Conservation (phyloP, 2,329 filamentous ascomycete genomes). For the Colletotrichum eremochloae region DNA sequence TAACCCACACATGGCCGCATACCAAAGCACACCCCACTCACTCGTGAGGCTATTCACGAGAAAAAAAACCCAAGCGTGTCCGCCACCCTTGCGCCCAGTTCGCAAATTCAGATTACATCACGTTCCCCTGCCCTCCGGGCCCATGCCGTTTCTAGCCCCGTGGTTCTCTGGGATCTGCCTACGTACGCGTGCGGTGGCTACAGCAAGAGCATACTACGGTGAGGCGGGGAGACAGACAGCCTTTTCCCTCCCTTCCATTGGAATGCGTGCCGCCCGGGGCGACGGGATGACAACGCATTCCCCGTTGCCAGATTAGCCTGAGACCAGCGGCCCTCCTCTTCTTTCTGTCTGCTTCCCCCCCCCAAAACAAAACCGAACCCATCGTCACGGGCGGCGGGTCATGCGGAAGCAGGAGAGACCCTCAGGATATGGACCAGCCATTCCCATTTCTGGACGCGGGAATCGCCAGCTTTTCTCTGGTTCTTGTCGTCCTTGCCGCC, state of each 20-base stretch:
- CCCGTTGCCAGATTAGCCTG: slow-evolving; percentile 33
- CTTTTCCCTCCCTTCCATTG: slow-evolving; percentile 32
- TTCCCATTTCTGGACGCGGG: background rate
- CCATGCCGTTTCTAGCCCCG: background rate
- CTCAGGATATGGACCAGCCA: slow-evolving; percentile 16
- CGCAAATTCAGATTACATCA: slow-evolving; percentile 37
- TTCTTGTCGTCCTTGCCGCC: background rate
- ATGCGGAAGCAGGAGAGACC: background rate
- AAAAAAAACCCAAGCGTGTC: background rate
- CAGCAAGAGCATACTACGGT: background rate
- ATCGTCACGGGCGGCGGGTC: slow-evolving; percentile 20
- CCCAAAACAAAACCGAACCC: background rate
- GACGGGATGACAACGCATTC: slow-evolving; percentile 35
- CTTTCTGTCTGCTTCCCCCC: background rate
- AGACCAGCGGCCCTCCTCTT: slow-evolving; percentile 13
- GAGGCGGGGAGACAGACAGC: background rate
- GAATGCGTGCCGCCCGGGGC: slow-evolving; percentile 33
- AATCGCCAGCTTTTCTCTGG: background rate
- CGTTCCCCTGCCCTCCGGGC: slow-evolving; percentile 15
- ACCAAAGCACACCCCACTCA: background rate
- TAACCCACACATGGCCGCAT: slow-evolving; percentile 10
- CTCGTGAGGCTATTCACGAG: slow-evolving; percentile 33
- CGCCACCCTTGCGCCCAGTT: slow-evolving; percentile 25
- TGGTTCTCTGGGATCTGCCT: background rate
- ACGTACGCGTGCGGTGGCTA: background rate